Base-by-base conservation (phyloP, 305 asterid genomes). In the Fraxinus paxiana region DNA sequence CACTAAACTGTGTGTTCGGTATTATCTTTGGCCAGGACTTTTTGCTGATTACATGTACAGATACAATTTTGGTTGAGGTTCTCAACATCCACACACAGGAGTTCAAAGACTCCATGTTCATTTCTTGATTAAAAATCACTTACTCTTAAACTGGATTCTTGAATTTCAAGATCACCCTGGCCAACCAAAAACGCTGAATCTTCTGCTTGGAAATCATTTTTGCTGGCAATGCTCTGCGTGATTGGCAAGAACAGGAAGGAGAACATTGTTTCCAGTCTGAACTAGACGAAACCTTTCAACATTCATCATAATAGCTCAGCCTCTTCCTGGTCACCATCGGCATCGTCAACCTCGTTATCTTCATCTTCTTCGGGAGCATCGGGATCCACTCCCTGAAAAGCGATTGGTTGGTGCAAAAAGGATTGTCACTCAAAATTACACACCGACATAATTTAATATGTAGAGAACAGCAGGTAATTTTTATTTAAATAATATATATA, bases 301-400 rank as follows among this genome's bases (percentile, higher is more conserved):
- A 71, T 35, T 9, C 63, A 18, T 92, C 89, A 95, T 81, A 93
- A 80, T 70, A 90, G 84, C 84, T 95, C 96, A 15, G 87, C 82
- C 81, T 90, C 98, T 81, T 95, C 98, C 77, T 85, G 94, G 86
- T 92, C 98, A 59, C 85, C 97, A 71, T 95, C 98, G 7, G 83
- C 97, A 76, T 93, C 97, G 28, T 95, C 98, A 5, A 85, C 96
- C 73, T 95, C 99, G 38, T 92, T 91, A 70, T 95, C 98, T 38
- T 95, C 97, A 9, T 95, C 99, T 72, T 95, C 98, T 79, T 95
- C 98, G 0, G 97, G 97, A 48, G 98, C 99, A 88, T 95, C 98
- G 0, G 99, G 99, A 85, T 95, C 99, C 63, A 95, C 87, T 79
- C 99, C 98, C 98, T 95, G 83, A 61, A 81, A 26, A 5, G 77